These are phyloP conservation scores for Plasmodium gonderi DNA, from an alignment of 169 alveolate genomes.

Conservation along the genomic window DNA sequence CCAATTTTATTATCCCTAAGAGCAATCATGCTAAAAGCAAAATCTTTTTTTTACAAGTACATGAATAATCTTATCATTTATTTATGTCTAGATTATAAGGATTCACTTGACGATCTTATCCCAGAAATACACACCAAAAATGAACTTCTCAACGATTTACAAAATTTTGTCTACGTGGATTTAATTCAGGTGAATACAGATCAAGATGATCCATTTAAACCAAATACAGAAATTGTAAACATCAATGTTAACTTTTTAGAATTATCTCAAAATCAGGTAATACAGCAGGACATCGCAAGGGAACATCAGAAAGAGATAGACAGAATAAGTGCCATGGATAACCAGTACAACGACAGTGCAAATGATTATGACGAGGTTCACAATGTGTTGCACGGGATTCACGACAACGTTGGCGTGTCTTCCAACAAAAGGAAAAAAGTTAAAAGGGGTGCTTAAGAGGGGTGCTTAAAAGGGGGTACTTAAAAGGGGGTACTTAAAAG, in stretches of 20 bases:
- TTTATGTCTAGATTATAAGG: conserved; percentile 50
- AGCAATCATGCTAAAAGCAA: conserved; percentile 35
- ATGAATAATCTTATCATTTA: conserved; percentile 39
- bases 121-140: conserved; percentile 22
- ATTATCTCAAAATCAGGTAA: conserved; percentile 1
- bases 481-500: neutral
- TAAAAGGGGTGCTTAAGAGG: neutral
- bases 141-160: conserved; percentile 23
- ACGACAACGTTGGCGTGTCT: neutral
- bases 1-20: conserved; percentile 50
- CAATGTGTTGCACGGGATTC: conserved; percentile 54
- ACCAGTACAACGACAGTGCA: conserved; percentile 3
- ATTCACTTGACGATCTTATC: conserved; percentile 36
- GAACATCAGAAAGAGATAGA: neutral
- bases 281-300: neutral
- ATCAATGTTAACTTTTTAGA: conserved; percentile 39
- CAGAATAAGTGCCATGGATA: neutral
- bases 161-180: conserved; percentile 33
- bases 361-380: conserved; percentile 52
- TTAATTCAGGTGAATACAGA: conserved; percentile 5
- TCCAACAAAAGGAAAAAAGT: neutral
- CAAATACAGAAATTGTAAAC: neutral
- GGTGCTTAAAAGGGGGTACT: neutral
- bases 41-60: conserved; percentile 53
- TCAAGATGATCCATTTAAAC: conserved; percentile 2